Evolutionary conservation across 805 yeast genomes (phyloP), one percentile per base, ranked within the genome.

Genomic region (Cyberlindnera bimundalis): DNA sequence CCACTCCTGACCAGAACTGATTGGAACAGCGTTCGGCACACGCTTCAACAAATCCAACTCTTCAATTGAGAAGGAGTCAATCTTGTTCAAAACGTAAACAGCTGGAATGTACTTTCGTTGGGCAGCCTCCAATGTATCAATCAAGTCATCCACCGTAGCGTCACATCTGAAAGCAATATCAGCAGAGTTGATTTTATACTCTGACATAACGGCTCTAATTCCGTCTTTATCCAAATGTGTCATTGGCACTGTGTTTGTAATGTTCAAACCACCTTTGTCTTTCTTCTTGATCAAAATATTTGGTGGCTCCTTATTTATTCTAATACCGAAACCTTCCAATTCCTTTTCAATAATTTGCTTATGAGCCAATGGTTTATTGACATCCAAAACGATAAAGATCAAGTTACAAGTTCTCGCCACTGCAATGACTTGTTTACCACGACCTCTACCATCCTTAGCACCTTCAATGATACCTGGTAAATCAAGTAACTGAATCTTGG

Each of bases 371-470:
- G 99, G 99, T 61, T 93, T 93, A 67, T 89, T 88, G 42, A 93
- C 99, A 63, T 93, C 99, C 58, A 93, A 70, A 4, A 93, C 96
- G 60, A 93, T 86, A 64, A 93, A 93, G 37, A 93, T 76, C 56
- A 93, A 70, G 61, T 93, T 90, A 62, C 96, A 95, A 3, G 97
- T 88, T 66, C 99, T 78, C n/a, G 98, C 98, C 45, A 93, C 99
- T 2, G 99, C 99, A 66, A 93, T 93, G 41, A 93, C 99, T 67
- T 93, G 99, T 54, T 77, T 83, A 74, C 95, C 95, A 73, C 95
- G 75, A 68, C 95, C 95, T 62, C 84, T 79, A 66, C 95, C 95
- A 57, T 85, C 93, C 51, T 84, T 84, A 47, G 95, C 95, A 65
- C 95, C 95, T 64, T 85, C 93, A 58, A 85, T 84, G 53, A 85